Conservation (phyloP, 371 early-diverging fungal genomes). For the Coemansia sp. region DNA sequence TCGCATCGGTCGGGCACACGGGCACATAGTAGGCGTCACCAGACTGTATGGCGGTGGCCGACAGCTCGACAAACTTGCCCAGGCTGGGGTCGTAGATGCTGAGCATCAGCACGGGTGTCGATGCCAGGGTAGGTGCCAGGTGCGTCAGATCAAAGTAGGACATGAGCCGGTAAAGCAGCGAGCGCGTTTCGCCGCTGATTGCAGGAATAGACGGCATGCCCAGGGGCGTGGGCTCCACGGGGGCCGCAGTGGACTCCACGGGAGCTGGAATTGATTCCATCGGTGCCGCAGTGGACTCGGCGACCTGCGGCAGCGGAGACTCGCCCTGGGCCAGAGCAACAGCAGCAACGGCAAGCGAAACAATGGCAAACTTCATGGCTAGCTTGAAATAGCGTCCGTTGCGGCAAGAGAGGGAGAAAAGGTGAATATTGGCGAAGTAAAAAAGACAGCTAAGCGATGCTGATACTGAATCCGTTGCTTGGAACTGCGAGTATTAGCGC, state of each 20-base stretch:
- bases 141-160: conserved; percentile 24
- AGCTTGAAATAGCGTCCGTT: no score
- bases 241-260: not conserved
- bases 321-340: conserved; percentile 5
- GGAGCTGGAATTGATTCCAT: not conserved
- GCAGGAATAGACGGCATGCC: not conserved
- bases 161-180: conserved; percentile 13
- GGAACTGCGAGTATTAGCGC: no score
- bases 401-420: no score
- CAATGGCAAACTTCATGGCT: not conserved
- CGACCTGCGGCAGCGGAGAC: not conserved
- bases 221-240: not conserved
- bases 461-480: no score
- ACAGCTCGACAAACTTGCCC: conserved; percentile 8
- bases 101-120: conserved; percentile 9
- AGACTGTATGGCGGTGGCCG: conserved; percentile 6
- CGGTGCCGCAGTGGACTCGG: not conserved
- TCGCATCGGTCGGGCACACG: conserved; percentile 12
- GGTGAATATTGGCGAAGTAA: no score
- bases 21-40: conserved; percentile 23
- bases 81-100: conserved; percentile 15
- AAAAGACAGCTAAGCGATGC: no score
- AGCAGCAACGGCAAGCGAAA: not conserved
- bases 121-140: not conserved
- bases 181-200: not conserved